Evolutionary conservation across 2,329 filamentous ascomycete genomes (phyloP).

Genomic region (Hypoxylon sp.): DNA sequence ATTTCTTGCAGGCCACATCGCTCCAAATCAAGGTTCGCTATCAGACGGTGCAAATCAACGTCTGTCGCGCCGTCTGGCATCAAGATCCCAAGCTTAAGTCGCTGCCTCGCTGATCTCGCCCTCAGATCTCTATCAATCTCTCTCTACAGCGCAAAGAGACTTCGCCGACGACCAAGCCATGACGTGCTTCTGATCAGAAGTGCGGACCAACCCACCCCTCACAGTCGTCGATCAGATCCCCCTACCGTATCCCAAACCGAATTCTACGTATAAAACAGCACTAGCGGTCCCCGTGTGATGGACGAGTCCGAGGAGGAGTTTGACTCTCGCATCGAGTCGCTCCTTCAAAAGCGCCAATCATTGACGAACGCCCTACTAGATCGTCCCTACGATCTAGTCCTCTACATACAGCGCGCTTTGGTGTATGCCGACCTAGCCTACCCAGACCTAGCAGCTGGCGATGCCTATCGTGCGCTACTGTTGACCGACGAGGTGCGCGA

Average conservation of each 20-base stretch:
- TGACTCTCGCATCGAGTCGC: constrained; percentile 51
- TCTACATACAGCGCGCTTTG: constrained; percentile 73
- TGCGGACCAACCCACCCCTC: constrained; percentile 24
- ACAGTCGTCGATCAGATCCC: constrained; percentile 15
- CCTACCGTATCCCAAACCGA: constrained; percentile 23
- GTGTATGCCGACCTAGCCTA: constrained; percentile 80
- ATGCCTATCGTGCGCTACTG: constrained; percentile 90
- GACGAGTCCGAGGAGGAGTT: constrained; percentile 47
- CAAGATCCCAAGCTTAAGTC: constrained; percentile 16
- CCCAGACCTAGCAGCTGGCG: constrained; percentile 86
- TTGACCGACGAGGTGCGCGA: constrained; percentile 82
- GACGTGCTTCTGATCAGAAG: constrained; percentile 33
- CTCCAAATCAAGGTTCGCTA: background rate
- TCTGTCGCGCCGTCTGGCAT: background rate
- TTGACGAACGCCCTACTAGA: constrained; percentile 63
- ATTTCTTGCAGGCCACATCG: constrained; percentile 5
- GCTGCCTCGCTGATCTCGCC: constrained; percentile 25
- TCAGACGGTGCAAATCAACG: background rate
- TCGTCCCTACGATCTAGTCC: constrained; percentile 67
- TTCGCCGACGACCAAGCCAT: constrained; percentile 22
- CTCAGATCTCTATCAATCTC: background rate
- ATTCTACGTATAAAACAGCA: constrained; percentile 23
- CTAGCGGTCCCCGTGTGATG: constrained; percentile 31
- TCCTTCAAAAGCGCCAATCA: constrained; percentile 62
- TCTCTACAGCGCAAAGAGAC: constrained; percentile 11